Conservation (phyloP, 805 yeast genomes). For the Teunomyces cretensis region DNA sequence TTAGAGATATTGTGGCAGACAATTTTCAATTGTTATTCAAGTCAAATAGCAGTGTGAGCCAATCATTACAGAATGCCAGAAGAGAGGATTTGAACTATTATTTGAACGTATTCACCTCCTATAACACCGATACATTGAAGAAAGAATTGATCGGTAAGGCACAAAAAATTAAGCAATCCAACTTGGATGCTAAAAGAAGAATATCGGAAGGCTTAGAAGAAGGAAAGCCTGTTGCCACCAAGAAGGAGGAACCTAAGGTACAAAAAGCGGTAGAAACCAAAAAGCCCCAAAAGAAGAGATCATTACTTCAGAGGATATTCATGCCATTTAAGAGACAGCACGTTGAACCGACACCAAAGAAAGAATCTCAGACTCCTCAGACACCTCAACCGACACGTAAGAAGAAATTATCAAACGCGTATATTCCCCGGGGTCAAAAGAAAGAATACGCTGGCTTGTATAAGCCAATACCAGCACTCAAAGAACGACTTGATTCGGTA, state of each 20-base stretch:
- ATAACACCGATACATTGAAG: constrained; percentile 5
- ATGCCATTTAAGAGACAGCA: constrained; percentile 7
- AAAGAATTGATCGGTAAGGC: neutral
- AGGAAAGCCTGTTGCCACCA: neutral
- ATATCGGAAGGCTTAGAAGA: neutral
- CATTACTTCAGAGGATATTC: constrained; percentile 9
- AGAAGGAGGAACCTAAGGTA: neutral
- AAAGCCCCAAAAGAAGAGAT: constrained; percentile 7
- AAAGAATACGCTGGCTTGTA: constrained; percentile 19
- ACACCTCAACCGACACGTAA: constrained; percentile 1
- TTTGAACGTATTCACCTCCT: constrained; percentile 7
- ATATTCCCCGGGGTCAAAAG: constrained; percentile 25
- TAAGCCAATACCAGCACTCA: constrained; percentile 24
- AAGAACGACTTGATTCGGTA: neutral
- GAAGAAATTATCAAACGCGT: constrained; percentile 15
- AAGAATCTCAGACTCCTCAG: too few relatives aligned
- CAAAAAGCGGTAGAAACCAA: neutral
- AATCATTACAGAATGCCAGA: constrained; percentile 19
- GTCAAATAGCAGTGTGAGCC: constrained; percentile 20
- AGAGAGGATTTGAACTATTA: constrained; percentile 16
- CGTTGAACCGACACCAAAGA: neutral
- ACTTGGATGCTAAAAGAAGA: neutral
- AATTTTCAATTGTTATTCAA: constrained; percentile 22
- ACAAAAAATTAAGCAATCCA: neutral
- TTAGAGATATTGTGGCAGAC: constrained; percentile 22